A percentile compares a stretch with the other conserved stretches of the same genome.
These are phyloP conservation scores for Kodamaea suecica DNA, from an alignment of 1,139 yeast species.

Conservation along the genomic window DNA sequence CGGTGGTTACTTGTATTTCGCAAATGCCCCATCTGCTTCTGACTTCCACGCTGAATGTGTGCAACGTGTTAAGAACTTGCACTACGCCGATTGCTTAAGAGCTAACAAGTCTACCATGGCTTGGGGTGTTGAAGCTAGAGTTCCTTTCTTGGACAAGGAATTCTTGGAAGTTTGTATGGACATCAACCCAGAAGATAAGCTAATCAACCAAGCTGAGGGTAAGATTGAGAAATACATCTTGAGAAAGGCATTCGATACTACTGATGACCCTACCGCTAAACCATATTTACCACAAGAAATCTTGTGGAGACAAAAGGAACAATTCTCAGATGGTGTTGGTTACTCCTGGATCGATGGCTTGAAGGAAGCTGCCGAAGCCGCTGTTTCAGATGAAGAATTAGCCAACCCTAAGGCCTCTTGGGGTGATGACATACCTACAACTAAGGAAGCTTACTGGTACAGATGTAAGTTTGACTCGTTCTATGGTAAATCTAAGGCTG, in stretches of 20 bases:
- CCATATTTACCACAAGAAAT: slow-evolving; percentile 96
- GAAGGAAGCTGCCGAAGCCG: slow-evolving; percentile 89
- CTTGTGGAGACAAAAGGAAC: slow-evolving; percentile 99
- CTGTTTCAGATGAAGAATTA: slow-evolving; percentile 84
- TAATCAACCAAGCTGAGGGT: slow-evolving; percentile 67
- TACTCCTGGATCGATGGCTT: slow-evolving; percentile 98
- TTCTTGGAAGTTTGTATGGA: slow-evolving; percentile 92
- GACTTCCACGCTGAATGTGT: slow-evolving; percentile 97
- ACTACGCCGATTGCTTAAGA: slow-evolving; percentile 93
- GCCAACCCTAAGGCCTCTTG: slow-evolving; percentile 90
- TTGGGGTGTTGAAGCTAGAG: slow-evolving; percentile 99
- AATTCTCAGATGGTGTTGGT: slow-evolving; percentile 98
- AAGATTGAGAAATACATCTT: slow-evolving; percentile 89
- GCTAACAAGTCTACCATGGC: slow-evolving; percentile 99
- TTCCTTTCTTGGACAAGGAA: slow-evolving; percentile 93
- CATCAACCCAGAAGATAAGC: slow-evolving; percentile 89
- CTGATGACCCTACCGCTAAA: slow-evolving; percentile 60
- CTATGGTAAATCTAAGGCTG: slow-evolving; percentile 79
- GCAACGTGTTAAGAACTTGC: slow-evolving; percentile 93
- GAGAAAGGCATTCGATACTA: slow-evolving; percentile 95
- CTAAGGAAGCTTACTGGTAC: slow-evolving; percentile 99
- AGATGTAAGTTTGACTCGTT: slow-evolving; percentile 92
- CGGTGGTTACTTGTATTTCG: slow-evolving; percentile 97
- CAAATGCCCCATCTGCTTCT: slow-evolving; percentile 86
- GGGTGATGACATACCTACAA: slow-evolving; percentile 92